Conservation (phyloP, 2,329 filamentous ascomycete species). For the Cladosporium sp. region DNA sequence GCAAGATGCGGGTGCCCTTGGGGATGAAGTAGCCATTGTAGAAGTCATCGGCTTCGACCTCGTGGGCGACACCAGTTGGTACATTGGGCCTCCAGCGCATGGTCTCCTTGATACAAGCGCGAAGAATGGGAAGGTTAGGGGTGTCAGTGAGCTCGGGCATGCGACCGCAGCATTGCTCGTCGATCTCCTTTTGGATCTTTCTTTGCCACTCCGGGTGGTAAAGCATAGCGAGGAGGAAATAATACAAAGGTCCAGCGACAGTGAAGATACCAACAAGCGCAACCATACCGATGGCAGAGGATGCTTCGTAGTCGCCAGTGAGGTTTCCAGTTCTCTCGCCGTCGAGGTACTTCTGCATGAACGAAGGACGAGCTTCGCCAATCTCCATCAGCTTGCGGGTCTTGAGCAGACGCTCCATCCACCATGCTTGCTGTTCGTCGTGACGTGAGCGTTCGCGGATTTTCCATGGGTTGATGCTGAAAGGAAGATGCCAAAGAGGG, state of each 20-base stretch:
- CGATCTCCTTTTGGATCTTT: constrained; percentile 50
- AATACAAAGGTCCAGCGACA: constrained; percentile 36
- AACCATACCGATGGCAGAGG: constrained; percentile 40
- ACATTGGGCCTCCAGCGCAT: constrained; percentile 54
- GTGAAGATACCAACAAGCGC: constrained; percentile 41
- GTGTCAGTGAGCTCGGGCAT: constrained; percentile 46
- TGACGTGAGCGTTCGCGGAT: constrained; percentile 55
- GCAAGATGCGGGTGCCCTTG: constrained; percentile 55
- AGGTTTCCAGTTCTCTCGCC: constrained; percentile 40
- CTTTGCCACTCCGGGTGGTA: constrained; percentile 53
- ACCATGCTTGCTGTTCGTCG: constrained; percentile 56
- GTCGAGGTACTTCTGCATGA: constrained; percentile 48
- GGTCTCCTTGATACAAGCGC: constrained; percentile 40
- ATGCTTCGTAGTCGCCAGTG: constrained; percentile 41
- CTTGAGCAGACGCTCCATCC: constrained; percentile 50
- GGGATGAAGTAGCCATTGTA: constrained; percentile 58
- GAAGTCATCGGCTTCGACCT: constrained; percentile 54
- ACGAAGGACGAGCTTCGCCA: constrained; percentile 45
- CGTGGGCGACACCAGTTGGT: constrained; percentile 58
- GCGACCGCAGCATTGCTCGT: constrained; percentile 46
- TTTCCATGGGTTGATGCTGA: constrained; percentile 57
- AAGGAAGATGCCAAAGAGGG: constrained; percentile 56
- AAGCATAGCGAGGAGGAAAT: constrained; percentile 46
- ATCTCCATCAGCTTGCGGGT: constrained; percentile 44
- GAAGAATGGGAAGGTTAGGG: constrained; percentile 36